Base-by-base conservation (phyloP, 331 rosid species). In the Phaseolus coccineus region DNA sequence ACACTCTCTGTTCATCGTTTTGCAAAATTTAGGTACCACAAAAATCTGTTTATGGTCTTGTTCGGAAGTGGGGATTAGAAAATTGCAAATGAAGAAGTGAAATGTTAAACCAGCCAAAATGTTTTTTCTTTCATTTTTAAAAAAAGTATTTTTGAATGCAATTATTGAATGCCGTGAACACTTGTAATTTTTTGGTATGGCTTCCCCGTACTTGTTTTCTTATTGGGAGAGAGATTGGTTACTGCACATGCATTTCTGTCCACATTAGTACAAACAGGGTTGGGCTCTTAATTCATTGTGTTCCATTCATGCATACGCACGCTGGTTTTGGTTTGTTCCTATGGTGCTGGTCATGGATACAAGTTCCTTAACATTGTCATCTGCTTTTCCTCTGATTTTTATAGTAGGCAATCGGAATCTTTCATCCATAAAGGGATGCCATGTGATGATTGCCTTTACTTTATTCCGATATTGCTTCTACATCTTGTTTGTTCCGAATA, bases 381-480 rank as follows among this genome's bases (percentile, higher is more conserved):
- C 6, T 58, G 48, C 48, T 72, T 80, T 79, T 80, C 46, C 52
- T 42, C 37, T 58, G 25, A 51, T 40, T 39, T 70, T 74, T 57
- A 15, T 39, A 58, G 68, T 55, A 3, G 5, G 37, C 77, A 40
- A 44, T 68, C 33, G 69, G 84, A 82, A 82, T 80, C 82, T 69
- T 80, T 82, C 78, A 73, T 11, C 69, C 35, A 6, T 65, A 65
- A 69, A 51, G 78, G 66, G 56, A 27, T 52, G 28, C 71, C 61
- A 37, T 33, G 42, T 73, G 75, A 53, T 53, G 75, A 53, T 53
- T 58, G 6, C 71, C 30, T 73, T 83, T 59, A 48, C 85, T 81
- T 78, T 76, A 78, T 81, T 81, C 86, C 70, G 61, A 22, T 16
- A 69, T 39, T 35, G 46, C 77, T 83, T 69, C 71, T 51, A 9